Evolutionary conservation across 2,329 filamentous ascomycete species (phyloP).

Genomic region (Fusarium pseudograminearum): DNA sequence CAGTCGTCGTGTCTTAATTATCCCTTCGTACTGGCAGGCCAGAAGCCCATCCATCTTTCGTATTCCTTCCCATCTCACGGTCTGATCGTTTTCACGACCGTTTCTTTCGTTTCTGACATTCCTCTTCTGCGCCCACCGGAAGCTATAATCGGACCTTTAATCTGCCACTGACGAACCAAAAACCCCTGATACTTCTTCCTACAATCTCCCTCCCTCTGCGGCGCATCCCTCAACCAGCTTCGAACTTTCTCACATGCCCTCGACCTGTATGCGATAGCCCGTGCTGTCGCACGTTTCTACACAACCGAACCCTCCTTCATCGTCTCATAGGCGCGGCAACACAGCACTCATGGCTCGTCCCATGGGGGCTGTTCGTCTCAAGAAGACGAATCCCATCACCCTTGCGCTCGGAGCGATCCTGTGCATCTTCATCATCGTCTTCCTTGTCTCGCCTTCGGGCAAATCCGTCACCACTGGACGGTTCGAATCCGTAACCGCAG

Average conservation of each 20-base stretch:
- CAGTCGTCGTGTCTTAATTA: constrained; percentile 45
- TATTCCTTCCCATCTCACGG: constrained; percentile 42
- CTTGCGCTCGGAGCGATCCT: constrained; percentile 78
- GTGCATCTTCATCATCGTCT: constrained; percentile 77
- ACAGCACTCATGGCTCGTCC: constrained; percentile 64
- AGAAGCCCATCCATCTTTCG: constrained; percentile 42
- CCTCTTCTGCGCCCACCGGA: constrained; percentile 6
- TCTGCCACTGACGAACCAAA: not conserved
- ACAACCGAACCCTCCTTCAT: not conserved
- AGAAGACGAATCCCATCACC: constrained; percentile 83
- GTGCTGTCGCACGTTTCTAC: constrained; percentile 31
- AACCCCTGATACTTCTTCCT: constrained; percentile 5
- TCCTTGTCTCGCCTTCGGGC: constrained; percentile 68
- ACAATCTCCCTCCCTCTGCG: constrained; percentile 21
- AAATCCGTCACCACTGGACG: constrained; percentile 61
- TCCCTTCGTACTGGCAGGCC: constrained; percentile 43
- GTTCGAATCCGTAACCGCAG: constrained; percentile 59
- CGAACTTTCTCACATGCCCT: constrained; percentile 38
- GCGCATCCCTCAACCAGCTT: constrained; percentile 26
- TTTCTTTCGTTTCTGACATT: constrained; percentile 21
- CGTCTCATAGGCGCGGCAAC: constrained; percentile 16
- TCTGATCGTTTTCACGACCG: constrained; percentile 31
- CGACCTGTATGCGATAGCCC: constrained; percentile 39
- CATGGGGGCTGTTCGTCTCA: constrained; percentile 76
- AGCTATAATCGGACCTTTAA: not conserved